These are phyloP conservation scores for Fusarium sp. DNA, from an alignment of 2,329 filamentous ascomycete genomes.

Conservation along the genomic window DNA sequence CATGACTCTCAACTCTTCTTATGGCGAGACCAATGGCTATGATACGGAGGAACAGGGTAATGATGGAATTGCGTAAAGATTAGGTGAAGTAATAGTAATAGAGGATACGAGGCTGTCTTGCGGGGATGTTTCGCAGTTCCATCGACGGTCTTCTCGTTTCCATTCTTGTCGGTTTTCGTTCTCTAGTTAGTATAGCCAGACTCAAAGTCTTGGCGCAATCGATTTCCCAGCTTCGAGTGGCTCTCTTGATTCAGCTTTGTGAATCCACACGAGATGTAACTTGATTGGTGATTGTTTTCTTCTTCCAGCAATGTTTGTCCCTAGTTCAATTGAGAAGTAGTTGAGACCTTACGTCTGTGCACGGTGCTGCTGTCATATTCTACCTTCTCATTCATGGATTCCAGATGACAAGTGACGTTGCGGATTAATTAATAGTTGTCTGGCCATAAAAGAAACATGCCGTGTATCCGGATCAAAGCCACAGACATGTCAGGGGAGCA, in stretches of 20 bases:
- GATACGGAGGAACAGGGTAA: too few relatives aligned
- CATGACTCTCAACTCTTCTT: too few relatives aligned
- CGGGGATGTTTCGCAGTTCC: accelerated
- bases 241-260: not conserved
- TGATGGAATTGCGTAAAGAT: too few relatives aligned
- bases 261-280: accelerated
- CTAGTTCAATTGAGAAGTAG: accelerated
- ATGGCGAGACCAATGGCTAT: too few relatives aligned
- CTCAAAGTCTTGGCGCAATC: accelerated
- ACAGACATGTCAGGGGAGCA: not conserved
- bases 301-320: accelerated
- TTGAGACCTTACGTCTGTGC: accelerated
- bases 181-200: accelerated
- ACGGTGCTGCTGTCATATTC: accelerated
- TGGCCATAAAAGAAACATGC: not conserved
- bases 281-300: accelerated
- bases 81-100: too few relatives aligned
- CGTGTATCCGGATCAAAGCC: not conserved
- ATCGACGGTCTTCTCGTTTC: accelerated
- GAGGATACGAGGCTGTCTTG: not conserved
- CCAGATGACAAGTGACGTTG: not conserved
- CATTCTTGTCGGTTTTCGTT: accelerated
- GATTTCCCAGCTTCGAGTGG: accelerated
- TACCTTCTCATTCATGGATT: not conserved
- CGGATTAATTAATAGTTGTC: not conserved